Conservation (phyloP, 2,329 filamentous ascomycete genomes). For the Keithomyces neogunnii region DNA sequence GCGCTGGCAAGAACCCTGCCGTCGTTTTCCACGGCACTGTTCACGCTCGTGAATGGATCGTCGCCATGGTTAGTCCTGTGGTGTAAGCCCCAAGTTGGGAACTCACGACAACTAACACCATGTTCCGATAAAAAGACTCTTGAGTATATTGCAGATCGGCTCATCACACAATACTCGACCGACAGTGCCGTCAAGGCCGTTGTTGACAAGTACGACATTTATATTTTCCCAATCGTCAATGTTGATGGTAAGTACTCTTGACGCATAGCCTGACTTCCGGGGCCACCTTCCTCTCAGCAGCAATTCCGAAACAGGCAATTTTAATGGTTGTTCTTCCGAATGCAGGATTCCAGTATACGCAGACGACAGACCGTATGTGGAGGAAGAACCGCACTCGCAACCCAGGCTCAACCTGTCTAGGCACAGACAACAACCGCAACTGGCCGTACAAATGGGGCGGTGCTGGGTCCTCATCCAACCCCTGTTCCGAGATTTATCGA, state of each 20-base stretch:
- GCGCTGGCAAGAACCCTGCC: constrained; percentile 38
- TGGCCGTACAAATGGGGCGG: constrained; percentile 47
- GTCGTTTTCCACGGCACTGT: constrained; percentile 49
- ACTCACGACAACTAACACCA: not conserved
- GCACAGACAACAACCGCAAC: constrained; percentile 52
- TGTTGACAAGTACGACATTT: constrained; percentile 57
- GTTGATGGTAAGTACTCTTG: constrained; percentile 38
- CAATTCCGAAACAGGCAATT: not conserved
- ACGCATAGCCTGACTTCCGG: not conserved
- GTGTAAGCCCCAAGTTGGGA: accelerated
- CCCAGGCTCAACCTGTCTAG: constrained; percentile 33
- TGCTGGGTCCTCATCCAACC: constrained; percentile 39
- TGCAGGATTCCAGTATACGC: constrained; percentile 50
- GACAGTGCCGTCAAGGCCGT: constrained; percentile 30
- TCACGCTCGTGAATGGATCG: constrained; percentile 54
- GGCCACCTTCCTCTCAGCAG: not conserved
- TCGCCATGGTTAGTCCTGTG: constrained; percentile 33
- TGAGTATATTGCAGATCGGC: constrained; percentile 43
- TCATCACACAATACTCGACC: constrained; percentile 37
- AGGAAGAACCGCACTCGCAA: constrained; percentile 48
- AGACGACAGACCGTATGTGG: constrained; percentile 50
- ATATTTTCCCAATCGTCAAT: constrained; percentile 55
- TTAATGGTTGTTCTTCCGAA: not conserved
- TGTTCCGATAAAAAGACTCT: constrained; percentile 21
- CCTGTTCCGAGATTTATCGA: constrained; percentile 42